Evolutionary conservation across 768 basidiomycete species (phyloP), one percentile per base, ranked within the genome.

Genomic region (Solioccasus polychromus): DNA sequence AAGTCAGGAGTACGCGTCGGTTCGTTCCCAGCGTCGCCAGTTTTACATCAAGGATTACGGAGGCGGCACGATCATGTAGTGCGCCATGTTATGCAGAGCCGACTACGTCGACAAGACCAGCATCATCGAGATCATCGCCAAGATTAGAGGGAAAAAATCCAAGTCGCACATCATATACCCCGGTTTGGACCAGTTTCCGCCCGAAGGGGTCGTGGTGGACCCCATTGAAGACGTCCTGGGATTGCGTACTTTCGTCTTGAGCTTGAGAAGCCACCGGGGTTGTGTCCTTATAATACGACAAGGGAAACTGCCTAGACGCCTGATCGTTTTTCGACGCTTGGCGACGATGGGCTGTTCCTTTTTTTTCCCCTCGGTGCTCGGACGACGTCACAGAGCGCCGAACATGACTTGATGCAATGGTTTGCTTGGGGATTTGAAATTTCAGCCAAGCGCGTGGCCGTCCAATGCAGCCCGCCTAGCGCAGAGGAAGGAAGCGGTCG

Each of bases 41-140:
- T 43, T 47, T 23, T 98, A 99, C 66, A 98, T 99, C 81, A 99
- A 98, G 66, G 96, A 99, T 64, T 99, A 99, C 67, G 96, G 98
- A 66, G 95, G 95, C 31, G 94, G 92, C 15, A 99, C 95, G 35
- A 92, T 98, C 70, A 97, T 99, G 94, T 91, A 94, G 66, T 99
- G 96, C 61, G 86, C 86, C 6, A 86, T 99, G 89, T 68, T 99
- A n/a, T 82, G 78, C 41, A 91, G 89, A 62, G 82, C 97, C 51
- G 82, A 92, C 61, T 99, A 98, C 60, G 75, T 94, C 48, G 75
- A 87, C 54, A 92, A 90, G 49, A 74, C 79, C 24, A 80, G 80
- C 44, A 82, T 88, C 51, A 71, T 97, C 45, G 72, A 92, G 5
- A 81, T 97, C 44, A 74, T 95, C 60, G 68, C 77, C 24, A 96